A percentile compares a stretch with the other conserved stretches of the same genome.
phyloP scores from a whole-genome alignment of 1,284 basidiomycete genomes.

The Heterobasidion parviporum region DNA sequence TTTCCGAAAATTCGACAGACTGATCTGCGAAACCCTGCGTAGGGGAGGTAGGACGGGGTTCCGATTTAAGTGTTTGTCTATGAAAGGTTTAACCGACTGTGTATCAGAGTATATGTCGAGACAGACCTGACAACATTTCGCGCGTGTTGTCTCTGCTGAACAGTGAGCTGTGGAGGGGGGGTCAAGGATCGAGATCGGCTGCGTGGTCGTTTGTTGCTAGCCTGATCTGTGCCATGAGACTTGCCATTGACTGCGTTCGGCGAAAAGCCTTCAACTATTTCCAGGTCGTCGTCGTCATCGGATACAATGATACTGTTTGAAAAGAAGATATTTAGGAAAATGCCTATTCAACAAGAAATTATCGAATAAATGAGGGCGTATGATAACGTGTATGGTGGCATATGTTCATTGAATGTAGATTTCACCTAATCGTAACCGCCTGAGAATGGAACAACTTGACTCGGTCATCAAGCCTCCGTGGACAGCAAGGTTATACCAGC shows the following conservation, averaged over 20 bases:
- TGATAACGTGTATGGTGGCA: too few species aligned
- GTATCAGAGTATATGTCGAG: neutral
- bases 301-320: conserved; percentile 25
- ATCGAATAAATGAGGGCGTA: too few species aligned
- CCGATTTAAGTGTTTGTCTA: conserved; percentile 37
- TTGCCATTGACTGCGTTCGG: conserved; percentile 4
- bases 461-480: too few species aligned
- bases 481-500: too few species aligned
- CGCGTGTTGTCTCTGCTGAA: conserved; percentile 41
- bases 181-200: conserved; percentile 65
- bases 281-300: conserved; percentile 39
- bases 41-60: conserved; percentile 37
- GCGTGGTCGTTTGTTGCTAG: conserved; percentile 28
- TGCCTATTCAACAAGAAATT: too few species aligned
- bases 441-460: too few species aligned
- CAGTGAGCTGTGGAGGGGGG: conserved; percentile 55
- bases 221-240: conserved; percentile 3
- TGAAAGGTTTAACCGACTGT: neutral
- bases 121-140: conserved; percentile 50
- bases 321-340: neutral
- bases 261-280: conserved; percentile 24
- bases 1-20: conserved; percentile 26
- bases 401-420: too few species aligned
- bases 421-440: too few species aligned
- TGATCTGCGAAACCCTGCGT: conserved; percentile 31